These are phyloP conservation scores for Abrus precatorius DNA, from an alignment of 306 rosid genomes.

Conservation along the genomic window DNA sequence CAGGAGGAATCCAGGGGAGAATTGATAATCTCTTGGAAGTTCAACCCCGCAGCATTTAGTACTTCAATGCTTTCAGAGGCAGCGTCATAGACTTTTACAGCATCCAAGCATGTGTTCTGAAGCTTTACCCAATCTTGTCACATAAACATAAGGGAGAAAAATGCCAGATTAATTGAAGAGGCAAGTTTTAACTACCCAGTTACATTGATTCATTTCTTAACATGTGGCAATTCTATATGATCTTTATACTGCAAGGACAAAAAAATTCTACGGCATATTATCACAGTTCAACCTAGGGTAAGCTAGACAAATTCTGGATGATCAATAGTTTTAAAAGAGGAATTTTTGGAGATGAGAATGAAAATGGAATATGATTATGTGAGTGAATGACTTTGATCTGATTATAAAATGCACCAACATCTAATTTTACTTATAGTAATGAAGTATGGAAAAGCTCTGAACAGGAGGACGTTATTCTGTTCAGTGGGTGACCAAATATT, in stretches of 20 bases:
- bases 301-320: conserved; percentile 15
- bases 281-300: conserved; percentile 30
- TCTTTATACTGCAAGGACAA: conserved; percentile 9
- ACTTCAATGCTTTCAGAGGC: conserved; percentile 71
- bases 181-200: conserved; percentile 13
- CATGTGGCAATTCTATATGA: conserved; percentile 33
- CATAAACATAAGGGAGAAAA: conserved; percentile 44
- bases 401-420: conserved; percentile 7
- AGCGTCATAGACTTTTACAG: conserved; percentile 71
- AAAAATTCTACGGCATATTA: neutral
- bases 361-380: conserved; percentile 10
- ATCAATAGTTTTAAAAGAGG: conserved; percentile 14
- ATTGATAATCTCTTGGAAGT: conserved; percentile 66
- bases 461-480: conserved; percentile 7
- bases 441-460: neutral
- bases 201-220: conserved; percentile 33
- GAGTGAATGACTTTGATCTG: neutral
- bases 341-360: neutral
- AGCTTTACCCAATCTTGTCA: conserved; percentile 68
- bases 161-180: conserved; percentile 32
- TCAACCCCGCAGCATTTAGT: conserved; percentile 67
- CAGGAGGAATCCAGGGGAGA: conserved; percentile 67
- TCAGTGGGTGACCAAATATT: conserved; percentile 9
- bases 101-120: conserved; percentile 70
- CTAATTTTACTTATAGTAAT: neutral